These are phyloP conservation scores for Phytophthora meadii DNA, from an alignment of 352 stramenopile genomes.

Conservation along the genomic window DNA sequence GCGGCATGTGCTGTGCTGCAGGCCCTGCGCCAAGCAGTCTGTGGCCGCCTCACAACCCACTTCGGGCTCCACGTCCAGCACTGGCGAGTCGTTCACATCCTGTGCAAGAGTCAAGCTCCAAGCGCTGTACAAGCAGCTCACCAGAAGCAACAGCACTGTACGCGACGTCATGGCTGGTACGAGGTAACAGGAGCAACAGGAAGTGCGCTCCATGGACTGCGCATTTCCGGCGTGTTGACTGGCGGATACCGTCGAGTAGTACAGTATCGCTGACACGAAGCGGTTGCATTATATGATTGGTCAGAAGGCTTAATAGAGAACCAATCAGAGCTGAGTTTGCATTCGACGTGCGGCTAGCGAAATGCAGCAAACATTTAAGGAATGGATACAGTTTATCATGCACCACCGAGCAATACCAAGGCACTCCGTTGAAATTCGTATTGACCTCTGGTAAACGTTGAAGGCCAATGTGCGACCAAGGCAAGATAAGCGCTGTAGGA, in stretches of 20 bases:
- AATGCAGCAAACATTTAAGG: too few species aligned
- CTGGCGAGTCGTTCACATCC: slow-evolving; percentile 41
- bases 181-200: slow-evolving; percentile 4
- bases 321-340: too few species aligned
- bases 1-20: slow-evolving; percentile 52
- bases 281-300: too few species aligned
- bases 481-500: too few species aligned
- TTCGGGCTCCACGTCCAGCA: slow-evolving; percentile 37
- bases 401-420: too few species aligned
- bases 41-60: slow-evolving; percentile 48
- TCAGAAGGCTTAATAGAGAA: too few species aligned
- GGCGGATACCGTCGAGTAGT: neutral
- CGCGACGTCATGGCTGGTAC: slow-evolving; percentile 9
- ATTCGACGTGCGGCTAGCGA: too few species aligned
- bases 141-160: slow-evolving; percentile 17
- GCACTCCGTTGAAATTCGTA: too few species aligned
- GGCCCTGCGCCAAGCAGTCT: slow-evolving; percentile 56
- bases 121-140: slow-evolving; percentile 8
- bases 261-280: neutral
- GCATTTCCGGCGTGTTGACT: slow-evolving; percentile 17
- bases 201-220: slow-evolving; percentile 9
- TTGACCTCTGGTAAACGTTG: too few species aligned
- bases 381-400: too few species aligned
- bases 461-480: too few species aligned
- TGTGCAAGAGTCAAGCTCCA: slow-evolving; percentile 17